These are phyloP conservation scores for Punica granatum DNA, from an alignment of 345 rosid species.

Conservation along the genomic window DNA sequence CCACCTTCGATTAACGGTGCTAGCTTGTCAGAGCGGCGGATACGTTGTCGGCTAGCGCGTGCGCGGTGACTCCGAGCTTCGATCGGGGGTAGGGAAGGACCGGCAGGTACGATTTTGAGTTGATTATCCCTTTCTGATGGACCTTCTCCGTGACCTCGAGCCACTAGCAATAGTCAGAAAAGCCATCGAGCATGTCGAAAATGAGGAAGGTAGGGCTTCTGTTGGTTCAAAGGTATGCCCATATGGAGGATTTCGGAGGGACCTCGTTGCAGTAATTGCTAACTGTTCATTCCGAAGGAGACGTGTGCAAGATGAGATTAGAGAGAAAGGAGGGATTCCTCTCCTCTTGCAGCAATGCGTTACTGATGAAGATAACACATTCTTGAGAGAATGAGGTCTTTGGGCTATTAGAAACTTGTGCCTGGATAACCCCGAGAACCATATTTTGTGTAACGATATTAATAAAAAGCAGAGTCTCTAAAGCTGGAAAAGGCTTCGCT, in stretches of 20 bases:
- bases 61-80: too few relatives aligned
- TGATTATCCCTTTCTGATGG: conserved; percentile 34
- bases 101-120: too few relatives aligned
- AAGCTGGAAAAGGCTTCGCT: too few relatives aligned
- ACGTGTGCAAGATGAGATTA: conserved; percentile 62
- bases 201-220: conserved; percentile 16
- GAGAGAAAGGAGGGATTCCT: conserved; percentile 45
- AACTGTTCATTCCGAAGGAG: conserved; percentile 60
- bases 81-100: too few relatives aligned
- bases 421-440: conserved; percentile 69
- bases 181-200: conserved; percentile 30
- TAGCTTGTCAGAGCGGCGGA: too few relatives aligned
- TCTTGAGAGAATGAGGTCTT: conserved; percentile 81
- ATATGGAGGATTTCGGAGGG: conserved; percentile 70
- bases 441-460: too few relatives aligned
- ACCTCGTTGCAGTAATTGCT: conserved; percentile 66
- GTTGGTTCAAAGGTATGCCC: conserved; percentile 38
- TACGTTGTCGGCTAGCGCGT: too few relatives aligned
- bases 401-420: conserved; percentile 62
- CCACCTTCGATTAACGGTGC: too few relatives aligned
- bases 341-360: conserved; percentile 76
- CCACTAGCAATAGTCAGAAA: conserved; percentile 56
- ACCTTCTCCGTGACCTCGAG: conserved; percentile 52
- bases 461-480: too few relatives aligned
- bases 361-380: conserved; percentile 60